phyloP scores from a whole-genome alignment of 495 filamentous ascomycete genomes.

The Xylaria bambusicola region DNA sequence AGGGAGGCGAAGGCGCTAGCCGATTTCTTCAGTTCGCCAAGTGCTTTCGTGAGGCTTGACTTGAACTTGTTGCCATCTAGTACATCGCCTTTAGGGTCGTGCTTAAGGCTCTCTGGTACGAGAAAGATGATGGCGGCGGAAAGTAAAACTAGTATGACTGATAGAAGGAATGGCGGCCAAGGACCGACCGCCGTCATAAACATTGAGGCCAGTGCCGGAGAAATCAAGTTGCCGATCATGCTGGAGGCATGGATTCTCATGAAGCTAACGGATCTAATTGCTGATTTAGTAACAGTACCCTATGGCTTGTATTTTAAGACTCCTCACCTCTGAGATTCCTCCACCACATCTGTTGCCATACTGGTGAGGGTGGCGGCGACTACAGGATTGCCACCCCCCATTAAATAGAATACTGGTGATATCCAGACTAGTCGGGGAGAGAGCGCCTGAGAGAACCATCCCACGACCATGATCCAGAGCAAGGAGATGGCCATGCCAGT shows the following conservation, averaged over 20 bases:
- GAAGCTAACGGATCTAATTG: conserved; percentile 48
- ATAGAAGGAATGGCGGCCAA: conserved; percentile 52
- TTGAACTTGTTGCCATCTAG: conserved; percentile 14
- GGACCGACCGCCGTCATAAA: conserved; percentile 61
- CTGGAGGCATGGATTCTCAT: conserved; percentile 50
- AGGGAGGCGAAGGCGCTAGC: conserved; percentile 22
- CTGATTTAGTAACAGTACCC: background rate
- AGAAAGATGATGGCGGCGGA: conserved; percentile 36
- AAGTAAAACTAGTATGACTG: conserved; percentile 25
- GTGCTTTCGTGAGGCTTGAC: conserved; percentile 12
- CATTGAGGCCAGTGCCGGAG: conserved; percentile 54
- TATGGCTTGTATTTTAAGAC: background rate
- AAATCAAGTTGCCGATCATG: conserved; percentile 53
- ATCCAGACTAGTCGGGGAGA: conserved; percentile 56
- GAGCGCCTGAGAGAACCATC: conserved; percentile 44
- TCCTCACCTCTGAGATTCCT: conserved; percentile 52
- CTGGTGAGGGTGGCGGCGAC: conserved; percentile 55
- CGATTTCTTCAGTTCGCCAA: conserved; percentile 27
- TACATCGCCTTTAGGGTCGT: background rate
- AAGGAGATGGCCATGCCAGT: conserved; percentile 38
- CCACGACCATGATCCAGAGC: conserved; percentile 39
- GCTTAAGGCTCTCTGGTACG: conserved; percentile 49
- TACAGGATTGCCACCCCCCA: conserved; percentile 58
- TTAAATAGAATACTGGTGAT: conserved; percentile 50
- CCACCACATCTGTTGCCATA: conserved; percentile 60